Evolutionary conservation across 2,329 filamentous ascomycete genomes (phyloP).

Genomic region (Pseudomassariella vexata): DNA sequence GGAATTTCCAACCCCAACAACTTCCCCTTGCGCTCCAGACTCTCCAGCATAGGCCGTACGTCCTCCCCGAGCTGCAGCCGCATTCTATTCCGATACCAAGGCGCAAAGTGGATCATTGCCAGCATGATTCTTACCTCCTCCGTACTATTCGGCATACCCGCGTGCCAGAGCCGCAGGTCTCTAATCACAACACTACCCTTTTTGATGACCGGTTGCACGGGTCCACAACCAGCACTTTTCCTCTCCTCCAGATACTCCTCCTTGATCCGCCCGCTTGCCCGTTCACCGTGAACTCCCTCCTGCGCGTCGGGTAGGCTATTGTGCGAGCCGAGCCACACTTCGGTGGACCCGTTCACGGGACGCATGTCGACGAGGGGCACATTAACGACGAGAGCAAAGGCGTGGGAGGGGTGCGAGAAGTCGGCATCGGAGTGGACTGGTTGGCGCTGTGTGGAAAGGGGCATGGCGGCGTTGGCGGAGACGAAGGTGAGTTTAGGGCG

Average conservation of each 20-base stretch:
- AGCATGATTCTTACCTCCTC: slow-evolving; percentile 49
- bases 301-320: slow-evolving; percentile 28
- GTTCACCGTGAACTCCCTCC: slow-evolving; percentile 43
- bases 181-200: slow-evolving; percentile 53
- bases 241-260: slow-evolving; percentile 32
- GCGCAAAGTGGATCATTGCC: slow-evolving; percentile 54
- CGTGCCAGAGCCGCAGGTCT: slow-evolving; percentile 58
- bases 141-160: slow-evolving; percentile 54
- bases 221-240: slow-evolving; percentile 29
- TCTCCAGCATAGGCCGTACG: slow-evolving; percentile 37
- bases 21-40: slow-evolving; percentile 19
- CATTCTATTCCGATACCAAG: slow-evolving; percentile 54
- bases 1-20: slow-evolving; percentile 39
- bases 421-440: slow-evolving; percentile 56
- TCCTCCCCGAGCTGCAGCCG: slow-evolving; percentile 46
- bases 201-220: slow-evolving; percentile 42
- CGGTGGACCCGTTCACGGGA: slow-evolving; percentile 48
- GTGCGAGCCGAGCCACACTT: slow-evolving; percentile 56
- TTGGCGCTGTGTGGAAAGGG: slow-evolving; percentile 42
- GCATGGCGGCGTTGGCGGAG: slow-evolving; percentile 53
- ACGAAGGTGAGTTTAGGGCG: slow-evolving; percentile 51
- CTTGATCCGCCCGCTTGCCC: slow-evolving; percentile 45
- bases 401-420: slow-evolving; percentile 46
- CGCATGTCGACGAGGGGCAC: slow-evolving; percentile 44
- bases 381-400: slow-evolving; percentile 51